Base-by-base conservation (phyloP, 371 early-diverging fungal species). In the Syncephalis fuscata region DNA sequence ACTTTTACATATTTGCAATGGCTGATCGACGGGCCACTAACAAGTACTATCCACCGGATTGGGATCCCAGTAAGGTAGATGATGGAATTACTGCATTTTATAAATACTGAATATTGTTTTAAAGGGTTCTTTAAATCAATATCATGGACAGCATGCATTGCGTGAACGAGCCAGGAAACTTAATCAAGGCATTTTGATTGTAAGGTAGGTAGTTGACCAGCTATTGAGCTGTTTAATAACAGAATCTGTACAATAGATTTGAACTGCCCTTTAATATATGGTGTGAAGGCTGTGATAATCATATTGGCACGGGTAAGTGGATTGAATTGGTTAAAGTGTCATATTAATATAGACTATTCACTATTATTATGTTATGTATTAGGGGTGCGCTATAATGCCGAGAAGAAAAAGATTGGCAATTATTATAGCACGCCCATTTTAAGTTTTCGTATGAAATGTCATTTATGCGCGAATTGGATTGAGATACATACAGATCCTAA, bases 401-500 rank as follows among this genome's bases (percentile, higher is more conserved):
- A 92, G 57, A 94, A 94, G 72, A 88, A 83, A 55, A 83, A 82
- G 59, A 70, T 87, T 45, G 92, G 89, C 24, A 86, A 74, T 36
- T 94, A 92, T 60, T 81, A 78, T 57, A 73, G 79, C 37, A 90
- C 91, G 14, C 81, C 92, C 0, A 90, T 92, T 17, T 77, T 70
- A 55, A 77, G 78, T 48, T 92, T 94, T 60, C 74, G 89, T 10
- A 90, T 92, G 88, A 86, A 86, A 57, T 92, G 93, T 56, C 88
- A 86, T 52, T 61, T 86, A 27, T 94, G 95, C 55, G 60, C 62
- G 45, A 67, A 76, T 52, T 85, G 82, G 85, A 80, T 93, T 25
- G 92, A 88, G 57, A 88, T 94, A 23, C 88, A 80, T 17, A 92
- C 93, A 0, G 89, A 94, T 58, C 93, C 93, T n/a, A 88, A 92